phyloP scores from a whole-genome alignment of 176 grass and related monocot species.

The Luzula sylvatica region DNA sequence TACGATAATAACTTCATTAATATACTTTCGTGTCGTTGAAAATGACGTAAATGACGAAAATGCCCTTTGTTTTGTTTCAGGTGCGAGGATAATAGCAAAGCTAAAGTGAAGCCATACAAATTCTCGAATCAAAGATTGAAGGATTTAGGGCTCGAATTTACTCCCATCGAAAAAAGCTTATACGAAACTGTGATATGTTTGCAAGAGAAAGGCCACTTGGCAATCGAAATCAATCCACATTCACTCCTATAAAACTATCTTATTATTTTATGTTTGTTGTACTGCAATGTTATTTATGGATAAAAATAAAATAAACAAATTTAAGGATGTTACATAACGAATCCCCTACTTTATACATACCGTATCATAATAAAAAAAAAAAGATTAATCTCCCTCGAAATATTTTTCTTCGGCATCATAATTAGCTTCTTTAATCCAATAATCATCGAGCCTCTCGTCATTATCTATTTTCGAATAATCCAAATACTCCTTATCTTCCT shows the following conservation, averaged over 20 bases:
- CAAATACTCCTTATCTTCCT: slow-evolving; percentile 50
- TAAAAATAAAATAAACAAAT: too few species aligned
- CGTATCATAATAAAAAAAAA: neutral
- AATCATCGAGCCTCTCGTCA: slow-evolving; percentile 73
- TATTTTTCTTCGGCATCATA: slow-evolving; percentile 74
- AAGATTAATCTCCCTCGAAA: slow-evolving; percentile 59
- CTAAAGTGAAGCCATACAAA: neutral
- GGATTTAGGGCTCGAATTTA: neutral
- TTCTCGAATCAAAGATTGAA: neutral
- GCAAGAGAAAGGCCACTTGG: neutral
- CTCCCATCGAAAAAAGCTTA: neutral
- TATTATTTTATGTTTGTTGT: too few species aligned
- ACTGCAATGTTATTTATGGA: too few species aligned
- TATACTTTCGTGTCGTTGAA: too few species aligned
- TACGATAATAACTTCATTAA: too few species aligned
- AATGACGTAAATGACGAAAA: too few species aligned
- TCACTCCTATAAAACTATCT: too few species aligned
- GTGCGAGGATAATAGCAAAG: neutral
- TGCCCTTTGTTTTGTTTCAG: too few species aligned
- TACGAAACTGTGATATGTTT: neutral
- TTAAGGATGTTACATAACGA: too few species aligned
- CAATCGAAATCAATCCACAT: too few species aligned
- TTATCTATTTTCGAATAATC: slow-evolving; percentile 77
- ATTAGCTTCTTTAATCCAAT: slow-evolving; percentile 82
- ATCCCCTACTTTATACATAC: slow-evolving; percentile 5